These are phyloP conservation scores for Imleria badia DNA, from an alignment of 768 basidiomycete species.

Conservation along the genomic window DNA sequence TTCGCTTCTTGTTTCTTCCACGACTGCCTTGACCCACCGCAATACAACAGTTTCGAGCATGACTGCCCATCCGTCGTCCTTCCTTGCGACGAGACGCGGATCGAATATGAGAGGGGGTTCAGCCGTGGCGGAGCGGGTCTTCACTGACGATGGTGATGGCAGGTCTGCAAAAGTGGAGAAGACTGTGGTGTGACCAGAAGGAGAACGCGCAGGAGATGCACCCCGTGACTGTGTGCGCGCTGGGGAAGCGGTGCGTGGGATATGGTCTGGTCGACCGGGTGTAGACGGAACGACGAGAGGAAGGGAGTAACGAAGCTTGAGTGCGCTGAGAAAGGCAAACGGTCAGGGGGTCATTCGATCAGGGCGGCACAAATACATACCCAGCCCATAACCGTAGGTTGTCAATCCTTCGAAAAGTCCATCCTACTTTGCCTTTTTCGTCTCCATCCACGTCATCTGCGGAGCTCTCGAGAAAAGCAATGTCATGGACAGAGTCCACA, in stretches of 20 bases:
- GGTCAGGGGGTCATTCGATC: not conserved
- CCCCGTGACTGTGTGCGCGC: conserved; percentile 18
- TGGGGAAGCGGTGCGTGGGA: conserved; percentile 24
- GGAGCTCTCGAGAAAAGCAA: conserved; percentile 61
- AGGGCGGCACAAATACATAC: conserved; percentile 42
- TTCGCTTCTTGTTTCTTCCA: conserved; percentile 61
- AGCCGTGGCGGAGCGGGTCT: conserved; percentile 37
- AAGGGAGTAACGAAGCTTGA: conserved; percentile 80
- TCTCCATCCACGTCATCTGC: conserved; percentile 36
- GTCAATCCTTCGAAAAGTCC: conserved; percentile 86
- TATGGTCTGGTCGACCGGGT: conserved; percentile 29
- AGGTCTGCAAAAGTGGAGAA: conserved; percentile 1
- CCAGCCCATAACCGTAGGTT: conserved; percentile 85
- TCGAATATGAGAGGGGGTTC: conserved; percentile 67
- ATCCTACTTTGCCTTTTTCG: conserved; percentile 55
- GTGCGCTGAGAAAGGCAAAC: conserved; percentile 48
- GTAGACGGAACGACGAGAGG: conserved; percentile 59
- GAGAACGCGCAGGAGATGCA: conserved; percentile 24
- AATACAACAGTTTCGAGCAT: conserved; percentile 68
- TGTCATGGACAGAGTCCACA: conserved; percentile 75
- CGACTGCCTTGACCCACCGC: conserved; percentile 66
- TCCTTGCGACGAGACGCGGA: conserved; percentile 66
- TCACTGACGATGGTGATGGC: conserved; percentile 33
- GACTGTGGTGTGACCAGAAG: conserved; percentile 7
- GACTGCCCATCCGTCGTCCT: conserved; percentile 76